Evolutionary conservation across 176 grass and related monocot species (phyloP).

Genomic region (Cocos nucifera): DNA sequence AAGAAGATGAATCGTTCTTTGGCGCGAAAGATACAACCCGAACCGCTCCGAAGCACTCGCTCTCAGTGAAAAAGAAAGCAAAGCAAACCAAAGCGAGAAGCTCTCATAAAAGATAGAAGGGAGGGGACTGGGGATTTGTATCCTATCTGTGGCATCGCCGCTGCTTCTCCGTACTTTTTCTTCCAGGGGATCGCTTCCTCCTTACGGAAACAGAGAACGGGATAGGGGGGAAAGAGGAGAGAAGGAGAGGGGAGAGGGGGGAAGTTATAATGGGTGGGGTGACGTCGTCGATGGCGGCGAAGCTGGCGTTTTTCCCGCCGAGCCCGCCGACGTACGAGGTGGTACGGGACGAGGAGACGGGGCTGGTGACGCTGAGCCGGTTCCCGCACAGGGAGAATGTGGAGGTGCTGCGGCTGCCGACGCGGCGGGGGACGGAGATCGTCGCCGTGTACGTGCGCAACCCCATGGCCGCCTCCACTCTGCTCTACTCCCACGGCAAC

Average conservation of each 20-base stretch:
- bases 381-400: constrained; percentile 79
- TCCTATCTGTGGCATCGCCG: no score
- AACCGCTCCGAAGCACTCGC: no score
- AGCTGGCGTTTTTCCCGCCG: constrained; percentile 94
- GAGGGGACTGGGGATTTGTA: no score
- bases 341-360: constrained; percentile 36
- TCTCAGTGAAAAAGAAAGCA: no score
- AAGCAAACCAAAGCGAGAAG: no score
- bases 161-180: no score
- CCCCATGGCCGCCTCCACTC: constrained; percentile 56
- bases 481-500: constrained; percentile 90
- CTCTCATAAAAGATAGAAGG: no score
- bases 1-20: no score
- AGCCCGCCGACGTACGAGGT: constrained; percentile 78
- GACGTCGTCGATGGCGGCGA: constrained; percentile 87
- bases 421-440: constrained; percentile 44
- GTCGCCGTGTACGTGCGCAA: constrained; percentile 71
- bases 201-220: no score
- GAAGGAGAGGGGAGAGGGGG: not conserved
- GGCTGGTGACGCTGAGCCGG: constrained; percentile 51
- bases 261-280: constrained; percentile 60
- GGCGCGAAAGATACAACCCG: no score
- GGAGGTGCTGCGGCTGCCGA: constrained; percentile 65
- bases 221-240: not conserved
- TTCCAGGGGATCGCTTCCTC: no score